These are phyloP conservation scores for Microbotryum saponariae DNA, from an alignment of 1,284 basidiomycete species.

Conservation along the genomic window DNA sequence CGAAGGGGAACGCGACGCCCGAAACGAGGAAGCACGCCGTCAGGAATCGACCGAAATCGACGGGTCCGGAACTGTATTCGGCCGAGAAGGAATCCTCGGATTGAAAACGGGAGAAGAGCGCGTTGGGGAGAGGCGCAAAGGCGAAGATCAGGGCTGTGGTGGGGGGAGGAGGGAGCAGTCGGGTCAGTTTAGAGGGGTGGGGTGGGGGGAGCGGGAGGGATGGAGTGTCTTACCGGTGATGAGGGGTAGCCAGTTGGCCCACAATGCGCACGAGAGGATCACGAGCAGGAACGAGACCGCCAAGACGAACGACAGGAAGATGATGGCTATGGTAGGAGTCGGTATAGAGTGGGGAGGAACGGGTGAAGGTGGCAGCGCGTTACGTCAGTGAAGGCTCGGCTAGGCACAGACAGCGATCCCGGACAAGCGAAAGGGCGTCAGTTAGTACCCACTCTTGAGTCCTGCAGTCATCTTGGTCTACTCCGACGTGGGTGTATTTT, in stretches of 20 bases:
- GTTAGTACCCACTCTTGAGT: constrained; percentile 23
- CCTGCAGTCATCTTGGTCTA: constrained; percentile 9
- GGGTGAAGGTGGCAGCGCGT: not conserved
- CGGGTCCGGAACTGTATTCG: constrained; percentile 55
- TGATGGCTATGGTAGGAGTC: constrained; percentile 57
- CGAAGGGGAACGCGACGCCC: constrained; percentile 85
- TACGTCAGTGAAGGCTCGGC: not conserved
- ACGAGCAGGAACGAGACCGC: constrained; percentile 94
- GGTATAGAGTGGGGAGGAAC: not conserved
- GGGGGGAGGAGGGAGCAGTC: not conserved
- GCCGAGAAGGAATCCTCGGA: constrained; percentile 50
- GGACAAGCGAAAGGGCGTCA: too few species aligned
- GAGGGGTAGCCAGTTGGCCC: constrained; percentile 93
- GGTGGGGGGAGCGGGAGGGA: not conserved
- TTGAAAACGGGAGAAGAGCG: constrained; percentile 53
- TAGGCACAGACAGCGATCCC: too few species aligned
- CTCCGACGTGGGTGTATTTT: too few species aligned
- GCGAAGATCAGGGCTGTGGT: constrained; percentile 81
- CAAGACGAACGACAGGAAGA: constrained; percentile 88
- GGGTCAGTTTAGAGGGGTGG: constrained; percentile 6
- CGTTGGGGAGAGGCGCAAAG: constrained; percentile 90
- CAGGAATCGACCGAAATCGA: constrained; percentile 92
- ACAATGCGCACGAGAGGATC: constrained; percentile 94
- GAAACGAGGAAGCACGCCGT: constrained; percentile 80
- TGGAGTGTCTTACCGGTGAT: constrained; percentile 68